Base-by-base conservation (phyloP, 306 rosid genomes). In the Fagus sylvatica region DNA sequence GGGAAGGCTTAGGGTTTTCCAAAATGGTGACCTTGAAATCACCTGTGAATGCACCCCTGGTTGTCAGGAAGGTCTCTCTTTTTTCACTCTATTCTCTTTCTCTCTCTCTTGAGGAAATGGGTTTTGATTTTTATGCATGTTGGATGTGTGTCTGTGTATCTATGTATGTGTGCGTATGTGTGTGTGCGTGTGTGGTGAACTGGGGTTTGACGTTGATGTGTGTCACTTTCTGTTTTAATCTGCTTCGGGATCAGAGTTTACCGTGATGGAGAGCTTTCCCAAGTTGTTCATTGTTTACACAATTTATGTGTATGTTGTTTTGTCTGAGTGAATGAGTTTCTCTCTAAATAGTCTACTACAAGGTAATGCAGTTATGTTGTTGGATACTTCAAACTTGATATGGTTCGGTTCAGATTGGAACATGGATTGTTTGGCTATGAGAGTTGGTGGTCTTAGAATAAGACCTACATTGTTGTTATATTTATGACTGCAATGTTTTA, bases 1-100 rank as follows among this genome's bases (percentile, higher is more conserved):
- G 61, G 98, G 98, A 19, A 89, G 98, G 82, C 98, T 94, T 92
- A 94, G 97, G 98, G 98, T 94, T 94, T 94, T 87, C 90, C 22
- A 83, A 13, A 94, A 85, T 85, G 98, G 98, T 8, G 90, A 81
- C 78, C 98, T 94, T 46, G 87, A 92, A 84, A 87, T 94, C 91
- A 74, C 88, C 77, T 94, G 98, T 76, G 97, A 94, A 84, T 94
- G 98, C 97, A 92, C 97, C 82, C 98, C 98, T 85, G 97, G 97
- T 76, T 94, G 98, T 85, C 84, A 90, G 71, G 97, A 94, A 94
- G 98, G 98, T 94, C 85, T 84, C 76, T 80, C 69, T 73, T 75
- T 77, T 76, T 57, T 84, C 79, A 76, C 83, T 74, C 59, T 78
- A 69, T 66, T 77, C 53, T 41, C 59, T 54, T 56, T 57, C 39